phyloP scores from a whole-genome alignment of 2,329 filamentous ascomycete species.

The Fusarium luffae region DNA sequence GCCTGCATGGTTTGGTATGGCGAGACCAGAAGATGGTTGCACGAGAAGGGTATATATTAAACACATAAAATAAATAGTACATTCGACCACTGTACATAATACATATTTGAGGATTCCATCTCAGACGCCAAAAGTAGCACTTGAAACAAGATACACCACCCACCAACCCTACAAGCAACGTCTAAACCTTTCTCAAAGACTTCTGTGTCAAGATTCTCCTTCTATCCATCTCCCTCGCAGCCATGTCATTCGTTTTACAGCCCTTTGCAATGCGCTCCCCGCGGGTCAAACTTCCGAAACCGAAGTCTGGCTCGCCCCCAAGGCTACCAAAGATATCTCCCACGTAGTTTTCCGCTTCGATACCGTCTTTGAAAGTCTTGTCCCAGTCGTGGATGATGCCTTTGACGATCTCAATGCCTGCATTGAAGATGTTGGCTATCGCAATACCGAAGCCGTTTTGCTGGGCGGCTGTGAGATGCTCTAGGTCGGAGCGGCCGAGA shows the following conservation, averaged over 20 bases:
- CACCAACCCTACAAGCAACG: background rate
- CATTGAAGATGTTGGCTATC: constrained; percentile 73
- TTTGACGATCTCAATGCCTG: constrained; percentile 72
- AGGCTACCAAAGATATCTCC: constrained; percentile 78
- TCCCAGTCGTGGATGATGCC: constrained; percentile 73
- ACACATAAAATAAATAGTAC: constrained; percentile 2
- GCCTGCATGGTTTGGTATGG: background rate
- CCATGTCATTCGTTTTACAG: constrained; percentile 37
- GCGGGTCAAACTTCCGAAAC: constrained; percentile 60
- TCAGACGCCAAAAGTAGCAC: background rate
- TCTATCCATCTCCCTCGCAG: constrained; percentile 46
- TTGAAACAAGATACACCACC: background rate
- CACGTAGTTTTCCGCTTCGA: constrained; percentile 72
- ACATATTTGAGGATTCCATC: background rate
- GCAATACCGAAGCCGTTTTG: constrained; percentile 74
- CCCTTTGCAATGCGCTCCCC: constrained; percentile 48
- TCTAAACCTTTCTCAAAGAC: constrained; percentile 37
- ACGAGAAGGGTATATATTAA: background rate
- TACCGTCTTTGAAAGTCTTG: constrained; percentile 64
- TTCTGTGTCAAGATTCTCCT: constrained; percentile 41
- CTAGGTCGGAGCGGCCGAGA: constrained; percentile 63
- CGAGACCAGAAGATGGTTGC: fast-evolving
- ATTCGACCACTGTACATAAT: background rate
- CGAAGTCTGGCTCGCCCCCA: constrained; percentile 74
- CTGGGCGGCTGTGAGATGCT: constrained; percentile 69